Base-by-base conservation (phyloP, 805 yeast genomes). In the Metschnikowia proteae region DNA sequence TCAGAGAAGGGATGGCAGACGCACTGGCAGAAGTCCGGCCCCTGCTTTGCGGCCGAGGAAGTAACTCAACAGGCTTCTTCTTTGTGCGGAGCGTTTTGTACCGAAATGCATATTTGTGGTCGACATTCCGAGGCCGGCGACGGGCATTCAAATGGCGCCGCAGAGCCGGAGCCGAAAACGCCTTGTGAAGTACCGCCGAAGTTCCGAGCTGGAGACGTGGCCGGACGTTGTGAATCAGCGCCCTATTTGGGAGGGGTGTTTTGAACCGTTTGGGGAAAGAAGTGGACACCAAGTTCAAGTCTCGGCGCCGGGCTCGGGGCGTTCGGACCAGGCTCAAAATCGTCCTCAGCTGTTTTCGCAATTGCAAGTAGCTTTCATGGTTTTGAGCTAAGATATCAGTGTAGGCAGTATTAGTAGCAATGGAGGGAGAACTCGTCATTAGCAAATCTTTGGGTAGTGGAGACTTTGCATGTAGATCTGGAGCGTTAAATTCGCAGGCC, bases 391-490 rank as follows among this genome's bases (percentile, higher is more conserved):
- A 37, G 27, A 31, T 41, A 25, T 48, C 41, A 11, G 43, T 46
- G 34, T 38, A 45, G 49, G 54, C 51, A 50, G 47, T 36, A 25
- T 45, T 29, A 22, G 46, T 51, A 51, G 54, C 54, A 29, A 48
- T 28, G 38, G 43, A 38, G 43, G 40, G 45, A 6, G 46, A 27
- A 46, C 46, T 39, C 40, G 54, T 48, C 54, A 51, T 51, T 38
- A 43, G 42, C 38, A 41, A 42, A 9, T 5, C 31, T 26, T n/a
- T 26, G 34, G 28, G 28, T n/a, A n/a, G 39, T 6, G 23, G 39
- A 25, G 11, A 26, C 8, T 5, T 25, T 3, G 6, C 6, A 9
- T 17, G 29, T 11, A 17, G 39, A 37, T 7, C 3, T 10, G n/a
- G 17, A 26, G 10, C 26, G 39, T 25, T 25, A 6, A 37, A 25